Base-by-base conservation (phyloP, 495 filamentous ascomycete species). In the Tuber brumale region DNA sequence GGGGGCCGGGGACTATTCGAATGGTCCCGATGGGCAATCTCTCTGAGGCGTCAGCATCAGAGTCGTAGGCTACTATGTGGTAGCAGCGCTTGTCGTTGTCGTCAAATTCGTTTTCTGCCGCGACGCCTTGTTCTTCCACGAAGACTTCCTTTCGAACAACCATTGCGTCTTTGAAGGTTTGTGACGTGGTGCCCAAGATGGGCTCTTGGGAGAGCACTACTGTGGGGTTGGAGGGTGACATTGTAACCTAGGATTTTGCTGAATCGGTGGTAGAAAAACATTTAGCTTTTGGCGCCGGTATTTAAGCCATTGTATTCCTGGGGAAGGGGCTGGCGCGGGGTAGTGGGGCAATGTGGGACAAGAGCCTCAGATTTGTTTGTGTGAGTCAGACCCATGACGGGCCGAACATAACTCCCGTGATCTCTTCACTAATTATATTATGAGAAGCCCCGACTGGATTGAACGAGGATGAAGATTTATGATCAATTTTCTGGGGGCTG, bases 51-150 rank as follows among this genome's bases (percentile, higher is more conserved):
- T 76, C 75, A 75, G 78, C 83, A 75, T 85, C 84, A 35, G 85
- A 86, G 57, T 88, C 89, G 84, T 94, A 96, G 42, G 90, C 85
- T 43, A 97, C 88, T 91, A 92, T 97, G 83, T 97, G 94, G 85
- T 89, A 93, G 76, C 88, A 90, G 12, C 92, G 88, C 3, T 85
- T 31, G 83, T 98, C 95, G 83, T 97, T 93, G 3, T 84, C 84
- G 85, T 98, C 95, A 80, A 92, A 86, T 81, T 98, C 95, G 80
- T 88, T 87, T 3, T 89, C 88, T 0, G 89, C 83, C 0, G 91
- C 87, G 42, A 92, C 88, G 18, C 85, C 78, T 79, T 97, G 94
- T 83, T 97, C 94, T 35, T 87, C 75, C 21, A 94, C 89, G 84
- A 93, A 97, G 78, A 97, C 94, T 45, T 85, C 82, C 75, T 90